These are phyloP conservation scores for Conoideocrella luteorostrata DNA, from an alignment of 2,329 filamentous ascomycete species.

Conservation along the genomic window DNA sequence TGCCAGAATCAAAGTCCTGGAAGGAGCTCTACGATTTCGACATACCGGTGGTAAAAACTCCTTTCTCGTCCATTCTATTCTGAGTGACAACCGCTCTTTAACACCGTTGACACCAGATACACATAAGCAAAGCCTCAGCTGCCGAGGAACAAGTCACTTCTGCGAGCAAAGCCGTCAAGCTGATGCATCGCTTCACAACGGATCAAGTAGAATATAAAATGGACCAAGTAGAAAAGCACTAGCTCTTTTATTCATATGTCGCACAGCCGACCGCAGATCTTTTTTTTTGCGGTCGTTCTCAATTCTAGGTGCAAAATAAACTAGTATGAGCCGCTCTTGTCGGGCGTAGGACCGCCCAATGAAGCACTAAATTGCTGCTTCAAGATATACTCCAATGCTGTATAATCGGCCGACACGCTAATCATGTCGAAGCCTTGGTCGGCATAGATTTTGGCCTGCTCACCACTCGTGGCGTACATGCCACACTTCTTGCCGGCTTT, in stretches of 20 bases:
- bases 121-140: conserved; percentile 52
- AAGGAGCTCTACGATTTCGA: conserved; percentile 73
- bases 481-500: conserved; percentile 61
- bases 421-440: conserved; percentile 58
- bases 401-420: conserved; percentile 49
- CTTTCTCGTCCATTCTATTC: too few species aligned
- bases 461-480: conserved; percentile 50
- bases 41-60: conserved; percentile 72
- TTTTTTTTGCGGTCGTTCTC: too few species aligned
- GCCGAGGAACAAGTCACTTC: conserved; percentile 47
- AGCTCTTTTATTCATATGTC: too few species aligned
- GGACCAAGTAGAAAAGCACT: conserved; percentile 46
- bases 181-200: conserved; percentile 71
- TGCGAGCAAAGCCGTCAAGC: conserved; percentile 55
- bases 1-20: conserved; percentile 57
- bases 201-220: conserved; percentile 63
- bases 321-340: conserved; percentile 37
- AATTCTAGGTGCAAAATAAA: too few species aligned
- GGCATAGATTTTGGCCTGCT: conserved; percentile 48
- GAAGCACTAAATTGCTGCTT: conserved; percentile 41
- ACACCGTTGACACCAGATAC: conserved; percentile 45
- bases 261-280: too few species aligned
- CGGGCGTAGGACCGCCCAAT: conserved; percentile 30
- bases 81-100: too few species aligned
- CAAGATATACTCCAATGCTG: conserved; percentile 39